These are phyloP conservation scores for Margaritispora aquatica DNA, from an alignment of 495 filamentous ascomycete species.

Conservation along the genomic window DNA sequence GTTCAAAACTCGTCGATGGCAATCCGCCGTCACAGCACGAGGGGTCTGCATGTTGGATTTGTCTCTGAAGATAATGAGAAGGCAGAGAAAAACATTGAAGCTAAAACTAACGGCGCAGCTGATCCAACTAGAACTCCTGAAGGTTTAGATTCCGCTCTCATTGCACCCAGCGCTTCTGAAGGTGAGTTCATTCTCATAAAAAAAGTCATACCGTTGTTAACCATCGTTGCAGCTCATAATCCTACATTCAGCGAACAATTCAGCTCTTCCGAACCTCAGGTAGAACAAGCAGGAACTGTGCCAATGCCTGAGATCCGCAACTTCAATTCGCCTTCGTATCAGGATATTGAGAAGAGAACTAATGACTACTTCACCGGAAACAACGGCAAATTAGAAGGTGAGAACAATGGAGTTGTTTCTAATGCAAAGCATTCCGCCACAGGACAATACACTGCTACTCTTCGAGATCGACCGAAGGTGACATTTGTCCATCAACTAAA, in stretches of 20 bases:
- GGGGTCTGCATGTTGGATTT: constrained; percentile 49
- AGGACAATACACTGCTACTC: constrained; percentile 26
- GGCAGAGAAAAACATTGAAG: constrained; percentile 2
- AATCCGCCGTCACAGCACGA: constrained; percentile 15
- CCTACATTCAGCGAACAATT: neutral
- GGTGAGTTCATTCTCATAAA: neutral
- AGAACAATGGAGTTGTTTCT: neutral
- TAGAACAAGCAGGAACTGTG: neutral
- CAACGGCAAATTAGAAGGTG: neutral
- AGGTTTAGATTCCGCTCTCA: neutral
- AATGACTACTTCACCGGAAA: constrained; percentile 6
- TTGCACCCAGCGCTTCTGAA: neutral
- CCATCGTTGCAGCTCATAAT: neutral
- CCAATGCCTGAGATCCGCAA: constrained; percentile 21
- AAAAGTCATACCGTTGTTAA: neutral
- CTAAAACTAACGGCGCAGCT: neutral
- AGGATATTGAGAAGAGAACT: constrained; percentile 12
- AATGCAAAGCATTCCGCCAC: neutral
- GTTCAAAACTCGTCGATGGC: constrained; percentile 3
- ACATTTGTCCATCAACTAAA: constrained; percentile 66
- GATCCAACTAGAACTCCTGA: neutral
- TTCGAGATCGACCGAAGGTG: constrained; percentile 52
- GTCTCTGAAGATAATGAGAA: constrained; percentile 28
- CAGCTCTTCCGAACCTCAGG: neutral
- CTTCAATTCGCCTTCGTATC: constrained; percentile 29